Conservation (phyloP, 148 eudicot genomes). For the Polygonum aviculare region DNA sequence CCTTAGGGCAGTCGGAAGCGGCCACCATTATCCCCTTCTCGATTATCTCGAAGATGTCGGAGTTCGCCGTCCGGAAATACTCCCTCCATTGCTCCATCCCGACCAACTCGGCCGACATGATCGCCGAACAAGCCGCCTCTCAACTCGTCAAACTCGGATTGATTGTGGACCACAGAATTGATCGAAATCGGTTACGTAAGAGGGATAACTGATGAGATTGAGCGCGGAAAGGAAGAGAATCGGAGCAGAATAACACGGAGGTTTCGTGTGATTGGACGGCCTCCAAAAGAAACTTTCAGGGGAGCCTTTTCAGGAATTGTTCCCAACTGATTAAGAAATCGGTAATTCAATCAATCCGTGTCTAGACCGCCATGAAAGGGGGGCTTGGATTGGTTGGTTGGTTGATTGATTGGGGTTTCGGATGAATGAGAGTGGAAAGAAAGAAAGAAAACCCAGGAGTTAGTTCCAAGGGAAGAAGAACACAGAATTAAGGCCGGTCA, state of each 20-base stretch:
- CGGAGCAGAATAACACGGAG: neutral
- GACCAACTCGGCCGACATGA: constrained; percentile 3
- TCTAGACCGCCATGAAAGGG: neutral
- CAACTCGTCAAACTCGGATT: neutral
- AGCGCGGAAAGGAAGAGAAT: neutral
- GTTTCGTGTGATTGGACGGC: constrained; percentile 4
- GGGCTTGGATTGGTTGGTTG: neutral
- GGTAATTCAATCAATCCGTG: neutral
- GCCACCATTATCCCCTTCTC: constrained; percentile 76
- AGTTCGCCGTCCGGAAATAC: constrained; percentile 45
- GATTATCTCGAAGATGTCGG: constrained; percentile 71
- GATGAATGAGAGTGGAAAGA: neutral
- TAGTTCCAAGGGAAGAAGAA: neutral
- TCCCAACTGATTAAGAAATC: neutral
- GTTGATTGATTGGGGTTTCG: neutral
- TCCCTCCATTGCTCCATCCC: constrained; percentile 67
- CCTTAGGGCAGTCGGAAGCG: constrained; percentile 75
- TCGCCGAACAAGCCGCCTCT: neutral
- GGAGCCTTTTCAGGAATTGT: neutral
- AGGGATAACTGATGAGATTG: neutral
- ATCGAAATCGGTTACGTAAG: neutral
- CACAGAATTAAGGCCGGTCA: neutral
- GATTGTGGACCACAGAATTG: neutral
- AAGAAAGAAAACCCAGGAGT: neutral
- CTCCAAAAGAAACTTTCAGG: neutral